These are phyloP conservation scores for Rhynchosporium secalis DNA, from an alignment of 2,329 filamentous ascomycete genomes.

Conservation along the genomic window DNA sequence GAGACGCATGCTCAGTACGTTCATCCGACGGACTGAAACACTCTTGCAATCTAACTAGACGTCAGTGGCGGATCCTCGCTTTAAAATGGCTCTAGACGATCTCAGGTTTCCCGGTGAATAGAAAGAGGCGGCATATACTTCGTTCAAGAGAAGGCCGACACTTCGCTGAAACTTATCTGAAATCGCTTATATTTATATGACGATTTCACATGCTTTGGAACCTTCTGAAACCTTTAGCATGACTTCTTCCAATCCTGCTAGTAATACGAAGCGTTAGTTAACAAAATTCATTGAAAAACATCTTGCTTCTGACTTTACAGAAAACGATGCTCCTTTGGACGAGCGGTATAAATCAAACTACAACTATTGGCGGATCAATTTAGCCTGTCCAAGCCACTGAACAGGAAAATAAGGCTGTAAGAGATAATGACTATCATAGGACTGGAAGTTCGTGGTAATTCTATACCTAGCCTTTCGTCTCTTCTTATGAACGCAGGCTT, in stretches of 20 bases:
- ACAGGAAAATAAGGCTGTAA: slow-evolving; percentile 8
- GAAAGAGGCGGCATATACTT: not conserved
- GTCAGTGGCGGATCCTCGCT: slow-evolving; percentile 3
- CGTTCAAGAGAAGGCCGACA: too few relatives aligned
- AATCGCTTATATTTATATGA: too few relatives aligned
- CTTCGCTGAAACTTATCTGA: too few relatives aligned
- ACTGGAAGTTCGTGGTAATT: slow-evolving; percentile 5
- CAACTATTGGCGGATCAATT: not conserved
- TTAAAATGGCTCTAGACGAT: not conserved
- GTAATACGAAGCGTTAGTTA: not conserved
- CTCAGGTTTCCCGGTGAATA: not conserved
- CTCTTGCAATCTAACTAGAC: not conserved
- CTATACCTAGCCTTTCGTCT: not conserved
- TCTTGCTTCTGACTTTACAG: not conserved
- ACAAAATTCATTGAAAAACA: not conserved
- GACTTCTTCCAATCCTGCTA: not conserved
- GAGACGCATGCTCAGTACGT: slow-evolving; percentile 3
- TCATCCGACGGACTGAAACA: not conserved
- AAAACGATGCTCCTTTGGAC: not conserved
- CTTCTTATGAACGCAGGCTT: too few relatives aligned
- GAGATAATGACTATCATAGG: slow-evolving; percentile 13
- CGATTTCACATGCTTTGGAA: too few relatives aligned
- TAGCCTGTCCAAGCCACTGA: slow-evolving; percentile 8
- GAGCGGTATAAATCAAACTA: slow-evolving; percentile 2
- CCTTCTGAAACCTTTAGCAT: not conserved